phyloP scores from a whole-genome alignment of 257 asterid species.

The Penstemon newberryi region DNA sequence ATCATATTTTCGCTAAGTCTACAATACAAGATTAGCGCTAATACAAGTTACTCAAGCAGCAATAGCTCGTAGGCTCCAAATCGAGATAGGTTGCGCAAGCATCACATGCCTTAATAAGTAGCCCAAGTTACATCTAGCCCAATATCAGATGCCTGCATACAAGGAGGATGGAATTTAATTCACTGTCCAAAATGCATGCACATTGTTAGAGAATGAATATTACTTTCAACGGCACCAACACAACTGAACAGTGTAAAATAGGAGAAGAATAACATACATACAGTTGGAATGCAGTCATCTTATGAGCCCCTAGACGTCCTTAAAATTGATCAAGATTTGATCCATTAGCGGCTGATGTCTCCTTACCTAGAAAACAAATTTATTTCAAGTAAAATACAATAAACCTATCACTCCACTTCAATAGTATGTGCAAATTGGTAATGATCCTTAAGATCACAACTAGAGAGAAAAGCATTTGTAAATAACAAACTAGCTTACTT shows the following conservation, averaged over 20 bases:
- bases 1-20: too few relatives aligned
- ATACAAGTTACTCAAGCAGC: too few relatives aligned
- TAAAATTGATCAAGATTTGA: conserved; percentile 58
- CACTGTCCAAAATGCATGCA: background rate
- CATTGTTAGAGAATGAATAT: too few relatives aligned
- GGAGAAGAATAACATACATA: conserved; percentile 7
- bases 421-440: background rate
- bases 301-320: conserved; percentile 44
- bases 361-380: conserved; percentile 55
- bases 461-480: conserved; percentile 15
- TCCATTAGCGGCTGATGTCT: conserved; percentile 79
- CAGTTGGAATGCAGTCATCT: conserved; percentile 3
- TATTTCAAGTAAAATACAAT: conserved; percentile 12
- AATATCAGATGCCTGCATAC: too few relatives aligned
- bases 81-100: too few relatives aligned
- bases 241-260: conserved; percentile 1
- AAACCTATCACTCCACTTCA: background rate
- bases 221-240: background rate
- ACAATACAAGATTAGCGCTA: too few relatives aligned
- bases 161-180: too few relatives aligned
- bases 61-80: too few relatives aligned
- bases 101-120: too few relatives aligned
- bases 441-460: conserved; percentile 16
- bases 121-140: too few relatives aligned
- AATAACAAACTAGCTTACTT: conserved; percentile 50